Conservation (phyloP, 2,329 filamentous ascomycete genomes). For the Amesomyces nigricolor region DNA sequence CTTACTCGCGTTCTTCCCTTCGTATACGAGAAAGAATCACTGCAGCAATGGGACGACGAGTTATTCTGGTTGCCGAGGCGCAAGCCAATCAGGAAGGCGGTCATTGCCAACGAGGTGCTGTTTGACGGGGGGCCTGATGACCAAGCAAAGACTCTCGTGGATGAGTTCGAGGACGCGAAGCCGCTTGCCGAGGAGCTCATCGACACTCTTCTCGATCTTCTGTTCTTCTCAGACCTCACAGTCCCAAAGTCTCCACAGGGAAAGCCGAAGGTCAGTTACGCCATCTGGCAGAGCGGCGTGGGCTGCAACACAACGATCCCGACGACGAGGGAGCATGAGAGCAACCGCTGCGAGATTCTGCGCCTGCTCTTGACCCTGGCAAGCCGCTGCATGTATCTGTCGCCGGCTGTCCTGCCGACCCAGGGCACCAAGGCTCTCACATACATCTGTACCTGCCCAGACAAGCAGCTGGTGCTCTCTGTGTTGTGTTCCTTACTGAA, state of each 20-base stretch:
- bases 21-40: slow-evolving; percentile 79
- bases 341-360: slow-evolving; percentile 84
- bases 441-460: slow-evolving; percentile 78
- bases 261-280: slow-evolving; percentile 78
- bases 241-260: slow-evolving; percentile 65
- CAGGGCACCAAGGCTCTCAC: slow-evolving; percentile 79
- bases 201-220: slow-evolving; percentile 78
- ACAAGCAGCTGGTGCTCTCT: slow-evolving; percentile 88
- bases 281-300: slow-evolving; percentile 97
- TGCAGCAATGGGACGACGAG: slow-evolving; percentile 79
- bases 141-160: slow-evolving; percentile 42
- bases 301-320: slow-evolving; percentile 86
- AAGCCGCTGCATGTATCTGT: slow-evolving; percentile 91
- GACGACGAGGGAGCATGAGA: slow-evolving; percentile 88
- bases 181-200: slow-evolving; percentile 89
- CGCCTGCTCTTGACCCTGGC: slow-evolving; percentile 78
- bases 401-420: slow-evolving; percentile 70
- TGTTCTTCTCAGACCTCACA: slow-evolving; percentile 90
- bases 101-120: slow-evolving; percentile 67
- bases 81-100: slow-evolving; percentile 62
- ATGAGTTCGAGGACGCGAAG: slow-evolving; percentile 74
- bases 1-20: slow-evolving; percentile 86
- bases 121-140: slow-evolving; percentile 69
- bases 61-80: slow-evolving; percentile 84
- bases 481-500: slow-evolving; percentile 89